Evolutionary conservation across 1,284 basidiomycete species (phyloP), one percentile per base, ranked within the genome.

Genomic region (Ceratobasidium sp.): DNA sequence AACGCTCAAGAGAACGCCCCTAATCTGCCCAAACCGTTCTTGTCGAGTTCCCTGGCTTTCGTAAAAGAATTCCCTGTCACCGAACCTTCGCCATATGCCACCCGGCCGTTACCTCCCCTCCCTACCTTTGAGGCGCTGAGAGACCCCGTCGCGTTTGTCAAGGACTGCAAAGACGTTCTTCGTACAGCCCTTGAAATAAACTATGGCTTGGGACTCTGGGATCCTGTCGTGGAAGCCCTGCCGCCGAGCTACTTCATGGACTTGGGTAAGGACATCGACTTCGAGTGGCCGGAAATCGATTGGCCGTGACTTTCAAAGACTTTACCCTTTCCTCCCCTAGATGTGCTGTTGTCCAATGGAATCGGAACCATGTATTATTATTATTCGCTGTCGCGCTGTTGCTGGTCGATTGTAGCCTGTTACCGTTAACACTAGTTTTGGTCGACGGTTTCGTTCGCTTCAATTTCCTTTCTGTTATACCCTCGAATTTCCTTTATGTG

Each of bases 201-300:
- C 33, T 68, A 16, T 12, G 50, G 52, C 5, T 14, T 68, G 14
- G 30, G 30, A 38, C n/a, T 54, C 4, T 52, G 66, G 66, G 52
- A 54, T 41, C 66, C 27, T 54, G 66, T 54, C 8, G 66, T 54
- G 66, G 66, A 68, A 41, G 20, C 20, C n/a, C 54, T 68, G 48
- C 66, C 66, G 16, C 48, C 66, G 16, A 54, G 50, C 18, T 54
- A 68, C 30, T 48, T 48, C n/a, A 68, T 54, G 66, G 52, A 68
- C 35, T 10, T 65, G 35, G 66, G 52, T 30, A 68, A 54, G 41
- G 50, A 68, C 33, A 4, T 68, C 8, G 50, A 68, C 48, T 10
- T 68, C 30, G 64, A 65, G 23, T 65, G 64, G 64, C 64, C 64
- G 1, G 66, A 55, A 38, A 23, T 41, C n/a, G 66, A 54, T 35